Evolutionary conservation across 805 yeast genomes (phyloP).

Genomic region (Kodamaea jinghongensis): DNA sequence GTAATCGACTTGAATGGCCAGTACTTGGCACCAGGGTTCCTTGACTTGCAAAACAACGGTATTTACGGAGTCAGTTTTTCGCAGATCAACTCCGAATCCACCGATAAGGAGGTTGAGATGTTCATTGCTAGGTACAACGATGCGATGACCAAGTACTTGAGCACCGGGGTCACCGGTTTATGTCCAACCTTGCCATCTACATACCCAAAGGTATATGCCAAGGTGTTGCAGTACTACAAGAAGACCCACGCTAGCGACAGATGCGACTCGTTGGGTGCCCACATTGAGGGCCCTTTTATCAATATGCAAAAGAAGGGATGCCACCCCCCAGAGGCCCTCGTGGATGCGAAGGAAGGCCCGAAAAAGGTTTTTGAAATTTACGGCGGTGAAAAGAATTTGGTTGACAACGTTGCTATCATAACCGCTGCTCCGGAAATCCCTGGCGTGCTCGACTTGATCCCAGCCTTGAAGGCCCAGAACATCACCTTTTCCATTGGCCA

Average conservation of each 20-base stretch:
- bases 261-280: slow-evolving; percentile 55
- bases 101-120: slow-evolving; percentile 27
- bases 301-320: slow-evolving; percentile 49
- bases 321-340: slow-evolving; percentile 47
- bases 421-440: slow-evolving; percentile 54
- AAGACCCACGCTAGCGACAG: slow-evolving; percentile 28
- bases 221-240: slow-evolving; percentile 44
- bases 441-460: slow-evolving; percentile 44
- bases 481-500: slow-evolving; percentile 48
- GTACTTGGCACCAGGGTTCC: slow-evolving; percentile 52
- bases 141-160: slow-evolving; percentile 44
- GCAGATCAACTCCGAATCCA: slow-evolving; percentile 26
- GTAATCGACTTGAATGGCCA: slow-evolving; percentile 46
- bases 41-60: slow-evolving; percentile 59
- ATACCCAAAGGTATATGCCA: slow-evolving; percentile 46
- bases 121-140: slow-evolving; percentile 39
- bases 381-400: slow-evolving; percentile 32
- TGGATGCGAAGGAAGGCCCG: slow-evolving; percentile 32
- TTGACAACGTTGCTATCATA: slow-evolving; percentile 38
- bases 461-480: slow-evolving; percentile 29
- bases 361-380: slow-evolving; percentile 32
- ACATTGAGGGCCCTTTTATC: slow-evolving; percentile 59
- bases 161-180: slow-evolving; percentile 52
- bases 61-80: slow-evolving; percentile 56
- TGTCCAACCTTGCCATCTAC: slow-evolving; percentile 59